Base-by-base conservation (phyloP, 108 stramenopile genomes). In the Fistulifera pelliculosa region DNA sequence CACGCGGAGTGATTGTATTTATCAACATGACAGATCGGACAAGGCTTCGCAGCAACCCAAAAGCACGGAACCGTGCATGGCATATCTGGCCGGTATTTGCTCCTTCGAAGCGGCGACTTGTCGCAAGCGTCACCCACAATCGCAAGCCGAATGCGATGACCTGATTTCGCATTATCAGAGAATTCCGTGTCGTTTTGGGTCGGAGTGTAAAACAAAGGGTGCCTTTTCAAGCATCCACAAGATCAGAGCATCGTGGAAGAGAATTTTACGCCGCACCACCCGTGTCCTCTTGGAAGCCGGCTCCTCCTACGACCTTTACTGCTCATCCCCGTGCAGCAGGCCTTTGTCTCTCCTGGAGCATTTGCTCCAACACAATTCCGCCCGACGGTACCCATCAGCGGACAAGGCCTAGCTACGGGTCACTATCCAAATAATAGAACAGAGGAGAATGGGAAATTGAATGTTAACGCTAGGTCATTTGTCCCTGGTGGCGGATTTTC, bases 1-100 rank as follows among this genome's bases (percentile, higher is more conserved):
- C 50, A 85, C 57, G 24, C 74, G 87, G 16, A 64, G 73, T 10
- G 83, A 80, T 31, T 89, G 87, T 61, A 77, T 75, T 14, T 85
- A 77, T 65, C 73, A 70, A 1, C 87, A 89, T 57, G 69, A 70
- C 15, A 54, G 47, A 18, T 44, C 38, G 13, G 31, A 53, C 27
- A 54, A 52, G 28, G 25, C 53, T 16, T 22, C 43, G 11, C 16
- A 17, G 6, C 17, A 31, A 21, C 19, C 45, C 18, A 72, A 79
- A 42, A 50, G 66, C 19, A 75, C 75, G 12, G 88, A 85, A 42
- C 79, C 84, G 19, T 83, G 88, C 56, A 72, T 83, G 52, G 72
- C 80, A 0, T 90, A 76, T 60, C 57, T 90, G 31, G 82, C 82
- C 3, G 88, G 83, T 4, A 71, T 77, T 49, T 90, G 88, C 65